Base-by-base conservation (phyloP, 495 filamentous ascomycete genomes). In the Talaromyces stipitatus region DNA sequence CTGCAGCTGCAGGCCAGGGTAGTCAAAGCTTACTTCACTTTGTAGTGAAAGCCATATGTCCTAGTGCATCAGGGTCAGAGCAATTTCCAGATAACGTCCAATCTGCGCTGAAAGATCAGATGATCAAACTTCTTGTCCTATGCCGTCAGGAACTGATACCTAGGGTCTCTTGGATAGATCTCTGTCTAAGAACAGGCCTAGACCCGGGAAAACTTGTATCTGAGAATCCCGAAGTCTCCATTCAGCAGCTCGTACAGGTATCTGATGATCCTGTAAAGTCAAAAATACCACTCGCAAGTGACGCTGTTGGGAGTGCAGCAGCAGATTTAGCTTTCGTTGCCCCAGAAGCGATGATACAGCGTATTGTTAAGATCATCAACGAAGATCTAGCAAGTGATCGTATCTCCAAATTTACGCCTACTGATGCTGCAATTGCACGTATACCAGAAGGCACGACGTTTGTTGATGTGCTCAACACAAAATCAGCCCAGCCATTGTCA, bases 321-420 rank as follows among this genome's bases (percentile, higher is more conserved):
- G 90, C 91, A 33, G 95, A 97, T 56, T 76, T 98, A 51, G 91
- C 89, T 4, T 98, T 98, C 59, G 90, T 98, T 23, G 89, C 92
- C 4, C 94, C 94, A 2, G 89, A 92, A 45, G 72, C 75, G 12
- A 86, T 96, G 70, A 86, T 87, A 12, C 85, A 90, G 2, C 80
- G 82, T 8, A 77, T 98, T 22, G 82, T 96, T 5, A 68, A 81
- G 36, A 83, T 91, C 56, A 84, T 97, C 28, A 74, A 77, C 41
- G 62, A 80, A 14, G 88, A 95, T 64, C 70, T 98, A 16, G 77
- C 88, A 53, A 77, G 82, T 1, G 64, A 72, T 10, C 84, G 87
- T 55, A 73, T 94, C 4, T 77, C 81, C 1, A 75, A 78, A 16
- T 80, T 96, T 56, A 90, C 91, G 0, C 87, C 90, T 18, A 85